Evolutionary conservation across 371 early-diverging fungal genomes (phyloP).

Genomic region (Mucor piriformis): DNA sequence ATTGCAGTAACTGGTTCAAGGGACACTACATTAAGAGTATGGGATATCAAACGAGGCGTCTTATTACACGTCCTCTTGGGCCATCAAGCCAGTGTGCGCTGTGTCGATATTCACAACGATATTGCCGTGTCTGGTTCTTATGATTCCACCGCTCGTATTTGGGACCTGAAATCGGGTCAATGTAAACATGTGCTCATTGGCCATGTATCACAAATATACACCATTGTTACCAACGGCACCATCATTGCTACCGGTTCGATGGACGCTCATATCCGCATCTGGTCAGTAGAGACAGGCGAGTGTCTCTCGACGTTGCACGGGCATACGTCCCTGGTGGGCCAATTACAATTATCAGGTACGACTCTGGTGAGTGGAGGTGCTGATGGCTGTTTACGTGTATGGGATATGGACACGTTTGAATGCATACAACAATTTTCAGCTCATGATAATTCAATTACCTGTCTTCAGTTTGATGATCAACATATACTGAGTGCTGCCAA

Average conservation of each 20-base stretch:
- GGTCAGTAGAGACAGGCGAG: constrained; percentile 65
- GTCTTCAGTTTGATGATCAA: constrained; percentile 81
- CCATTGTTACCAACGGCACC: constrained; percentile 69
- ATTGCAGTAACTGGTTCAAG: constrained; percentile 88
- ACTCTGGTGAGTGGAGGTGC: constrained; percentile 84
- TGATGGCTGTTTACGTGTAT: constrained; percentile 86
- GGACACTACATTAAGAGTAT: constrained; percentile 84
- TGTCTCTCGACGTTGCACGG: constrained; percentile 69
- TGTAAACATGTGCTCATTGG: constrained; percentile 70
- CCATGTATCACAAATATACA: constrained; percentile 65
- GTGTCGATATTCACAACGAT: constrained; percentile 79
- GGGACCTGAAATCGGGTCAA: constrained; percentile 79
- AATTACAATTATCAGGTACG: constrained; percentile 72
- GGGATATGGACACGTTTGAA: constrained; percentile 75
- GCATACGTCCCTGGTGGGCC: constrained; percentile 86
- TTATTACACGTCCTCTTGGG: constrained; percentile 66
- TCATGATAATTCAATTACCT: constrained; percentile 83
- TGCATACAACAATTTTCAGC: constrained; percentile 75
- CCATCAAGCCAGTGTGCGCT: constrained; percentile 79
- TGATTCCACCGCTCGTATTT: constrained; percentile 86
- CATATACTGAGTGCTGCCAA: constrained; percentile 84
- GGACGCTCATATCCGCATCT: constrained; percentile 75
- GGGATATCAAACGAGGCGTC: constrained; percentile 75
- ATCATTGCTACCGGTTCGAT: constrained; percentile 76
- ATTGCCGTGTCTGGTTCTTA: constrained; percentile 87